A percentile compares a stretch with the other conserved stretches of the same genome.
phyloP scores from a whole-genome alignment of 208 protist species.

The Leishmania guyanensis region DNA sequence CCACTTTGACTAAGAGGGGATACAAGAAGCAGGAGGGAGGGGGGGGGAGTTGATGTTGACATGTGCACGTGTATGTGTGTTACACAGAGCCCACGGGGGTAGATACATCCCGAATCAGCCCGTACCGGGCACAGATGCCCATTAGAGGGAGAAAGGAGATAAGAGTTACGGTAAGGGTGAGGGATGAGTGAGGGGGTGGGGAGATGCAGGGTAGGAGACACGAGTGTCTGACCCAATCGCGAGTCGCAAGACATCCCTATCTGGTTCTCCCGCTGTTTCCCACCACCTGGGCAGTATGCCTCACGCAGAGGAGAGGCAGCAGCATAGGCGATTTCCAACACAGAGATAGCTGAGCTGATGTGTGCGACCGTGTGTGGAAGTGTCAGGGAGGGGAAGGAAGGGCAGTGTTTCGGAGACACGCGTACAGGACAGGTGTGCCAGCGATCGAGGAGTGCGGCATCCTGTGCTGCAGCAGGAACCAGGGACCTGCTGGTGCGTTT shows the following conservation, averaged over 20 bases:
- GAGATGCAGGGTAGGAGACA: neutral
- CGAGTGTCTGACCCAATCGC: neutral
- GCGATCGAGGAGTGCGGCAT: neutral
- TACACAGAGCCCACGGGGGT: neutral
- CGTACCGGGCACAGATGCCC: neutral
- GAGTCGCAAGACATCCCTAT: neutral
- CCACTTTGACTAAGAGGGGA: neutral
- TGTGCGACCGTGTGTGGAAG: neutral
- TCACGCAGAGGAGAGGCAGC: neutral
- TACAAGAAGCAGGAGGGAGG: neutral
- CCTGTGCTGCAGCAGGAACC: neutral
- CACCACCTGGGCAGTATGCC: neutral
- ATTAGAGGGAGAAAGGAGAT: neutral
- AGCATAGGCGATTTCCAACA: neutral
- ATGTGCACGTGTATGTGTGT: constrained; percentile 13
- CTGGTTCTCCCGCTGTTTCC: neutral
- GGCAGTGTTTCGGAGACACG: neutral
- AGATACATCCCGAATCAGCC: neutral
- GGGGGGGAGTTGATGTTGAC: neutral
- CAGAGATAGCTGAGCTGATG: neutral
- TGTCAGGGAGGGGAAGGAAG: neutral
- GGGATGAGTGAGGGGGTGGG: neutral
- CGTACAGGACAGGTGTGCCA: neutral
- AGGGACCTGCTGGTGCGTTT: neutral
- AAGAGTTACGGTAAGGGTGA: neutral